Base-by-base conservation (phyloP, 2,329 filamentous ascomycete species). In the Dryadomyces quercus-mongolicae region DNA sequence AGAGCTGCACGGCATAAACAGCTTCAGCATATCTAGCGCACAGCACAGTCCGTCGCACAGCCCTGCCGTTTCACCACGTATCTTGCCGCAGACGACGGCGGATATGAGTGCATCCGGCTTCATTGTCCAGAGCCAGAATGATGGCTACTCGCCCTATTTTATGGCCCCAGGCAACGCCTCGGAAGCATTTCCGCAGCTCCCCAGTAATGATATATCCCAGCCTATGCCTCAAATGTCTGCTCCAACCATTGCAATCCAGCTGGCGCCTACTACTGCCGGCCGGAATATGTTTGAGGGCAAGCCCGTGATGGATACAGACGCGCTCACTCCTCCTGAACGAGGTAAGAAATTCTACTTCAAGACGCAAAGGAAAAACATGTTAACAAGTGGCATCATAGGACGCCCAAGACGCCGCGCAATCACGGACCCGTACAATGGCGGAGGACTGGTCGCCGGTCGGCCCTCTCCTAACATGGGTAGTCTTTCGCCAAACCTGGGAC, bases 191-290 rank as follows among this genome's bases (percentile, higher is more conserved):
- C 75, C 78, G 6, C 66, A 71, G 34, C 67, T 81, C 15, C 71
- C 74, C 54, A 70, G 74, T 22, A 66, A 68, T 34, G 86, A 91
- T 55, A 78, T 87, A 65, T 80, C 81, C 6, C 82, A 79, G 64
- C 81, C 79, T 51, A 64, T 63, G 48, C 80, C 84, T 51, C 78
- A 86, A 60, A 93, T 95, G 84, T 86, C 85, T 3, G 88, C 91
- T n/a, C 91, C 91, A 0, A 88, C 91, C 52, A 96, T 96, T 69
- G 95, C 93, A 65, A 93, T 96, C 62, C 88, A 95, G 65, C 90
- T 90, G 16, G 91, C 91, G 22, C 49, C 49, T 9, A 84, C 84
- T 9, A 80, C 86, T 52, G 73, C 78, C 55, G 80, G 80, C 62
- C 78, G 75, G 53, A 81, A 75, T 61, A 84, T 84, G 61, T 85